Evolutionary conservation across 2,329 filamentous ascomycete genomes (phyloP), one percentile per base, ranked within the genome.

Genomic region (Geosmithia putterillii): DNA sequence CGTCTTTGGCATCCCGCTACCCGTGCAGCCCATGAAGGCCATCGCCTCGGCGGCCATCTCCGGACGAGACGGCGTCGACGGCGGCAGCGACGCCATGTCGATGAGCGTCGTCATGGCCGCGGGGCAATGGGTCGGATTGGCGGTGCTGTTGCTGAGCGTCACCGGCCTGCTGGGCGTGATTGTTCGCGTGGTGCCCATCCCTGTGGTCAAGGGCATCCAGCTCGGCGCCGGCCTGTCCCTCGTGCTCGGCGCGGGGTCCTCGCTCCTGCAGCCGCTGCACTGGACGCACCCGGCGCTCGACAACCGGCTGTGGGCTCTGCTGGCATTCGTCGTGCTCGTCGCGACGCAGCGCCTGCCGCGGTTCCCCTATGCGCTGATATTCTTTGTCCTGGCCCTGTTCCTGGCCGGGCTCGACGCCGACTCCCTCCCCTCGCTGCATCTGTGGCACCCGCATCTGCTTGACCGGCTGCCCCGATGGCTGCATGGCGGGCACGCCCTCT

Each of bases 181-280:
- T 42, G 81, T 84, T 8, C 64, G 69, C n/a, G 69, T 80, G 14
- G 83, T 94, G 8, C 90, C 90, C 1, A 76, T 89, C 14, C 86
- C 89, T 0, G 83, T 96, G 0, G 81, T 96, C 43, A 95, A 94
- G 58, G 90, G 90, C 23, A 95, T 96, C 50, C 92, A 96, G 62
- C 78, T 95, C 40, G 90, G 90, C 34, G 90, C 90, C 4, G 90
- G 90, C 2, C 68, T 96, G 40, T 87, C 83, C 15, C 73, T 96
- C 15, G 75, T 88, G 43, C 73, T 94, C 45, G 83, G 85, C 12
- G 86, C 87, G 7, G 87, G 86, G 3, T 69, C 71, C 1, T 74
- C 69, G 40, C 71, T 94, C 45, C 69, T 92, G 12, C 67, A 72
- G 17, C 77, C 78, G 2, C 68, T 95, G 4, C 66, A 70, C 12